Base-by-base conservation (phyloP, 768 basidiomycete genomes). In the Termitomyces sp. region DNA sequence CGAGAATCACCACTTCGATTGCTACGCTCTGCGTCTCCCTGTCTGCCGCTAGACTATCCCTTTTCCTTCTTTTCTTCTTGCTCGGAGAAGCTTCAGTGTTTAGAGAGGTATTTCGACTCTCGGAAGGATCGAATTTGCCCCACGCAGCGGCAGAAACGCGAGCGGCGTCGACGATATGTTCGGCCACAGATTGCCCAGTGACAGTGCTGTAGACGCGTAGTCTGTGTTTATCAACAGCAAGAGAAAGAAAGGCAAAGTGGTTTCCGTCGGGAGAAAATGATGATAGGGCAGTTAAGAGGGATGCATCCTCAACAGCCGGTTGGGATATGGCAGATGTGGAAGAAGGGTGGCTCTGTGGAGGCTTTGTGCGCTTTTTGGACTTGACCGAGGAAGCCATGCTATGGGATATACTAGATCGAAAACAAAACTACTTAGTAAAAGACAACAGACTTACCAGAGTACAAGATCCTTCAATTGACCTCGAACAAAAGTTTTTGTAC, bases 221-320 rank as follows among this genome's bases (percentile, higher is more conserved):
- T 42, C 85, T 79, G 64, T 88, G 85, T 67, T 86, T 88, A 76
- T 88, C 86, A 49, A 88, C 76, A 2, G 85, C 79, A 22, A 88
- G 76, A 10, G 84, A 84, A 27, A 86, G 67, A 50, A 83, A 77
- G 2, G 81, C 84, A 62, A 87, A 87, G 35, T 81, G 70, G 51
- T 73, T 69, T 50, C 78, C 81, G 54, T 76, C 71, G 5, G 78
- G 76, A 9, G 86, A 88, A 70, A 88, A 89, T 7, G 83, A 72
- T 12, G 80, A 84, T 23, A 84, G 68, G 18, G 72, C 63, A 12
- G 74, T 66, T 23, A 76, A 63, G 46, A 70, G 64, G 3, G 77
- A 73, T 20, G 76, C 64, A 58, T 81, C 78, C 52, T 80, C 74
- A 27, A 79, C 77, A 36, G 73, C 71, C 13, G 82, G 81, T 60